These are phyloP conservation scores for Micractinium sp. DNA, from an alignment of 139 green algal species.

Conservation along the genomic window DNA sequence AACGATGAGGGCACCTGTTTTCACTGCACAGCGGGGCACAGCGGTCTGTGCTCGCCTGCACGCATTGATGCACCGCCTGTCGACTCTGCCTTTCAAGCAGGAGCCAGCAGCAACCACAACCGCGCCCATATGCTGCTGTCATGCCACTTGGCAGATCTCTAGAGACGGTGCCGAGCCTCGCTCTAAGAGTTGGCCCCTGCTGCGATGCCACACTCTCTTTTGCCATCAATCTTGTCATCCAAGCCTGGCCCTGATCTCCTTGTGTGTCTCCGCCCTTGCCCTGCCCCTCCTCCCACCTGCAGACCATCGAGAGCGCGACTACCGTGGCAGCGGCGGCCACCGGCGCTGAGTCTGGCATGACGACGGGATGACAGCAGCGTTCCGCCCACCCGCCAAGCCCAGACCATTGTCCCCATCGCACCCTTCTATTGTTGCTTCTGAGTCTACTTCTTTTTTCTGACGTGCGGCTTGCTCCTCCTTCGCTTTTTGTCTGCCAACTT, in stretches of 20 bases:
- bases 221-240: too few relatives aligned
- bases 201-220: too few relatives aligned
- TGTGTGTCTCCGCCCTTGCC: neutral
- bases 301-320: neutral
- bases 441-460: neutral
- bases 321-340: neutral
- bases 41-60: neutral
- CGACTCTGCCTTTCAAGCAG: too few relatives aligned
- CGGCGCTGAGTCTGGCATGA: neutral
- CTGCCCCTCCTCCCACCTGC: neutral
- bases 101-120: too few relatives aligned
- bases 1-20: slow-evolving; percentile 13
- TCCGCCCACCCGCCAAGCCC: too few relatives aligned
- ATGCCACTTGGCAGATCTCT: too few relatives aligned
- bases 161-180: too few relatives aligned
- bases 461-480: neutral
- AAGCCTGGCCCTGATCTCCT: neutral
- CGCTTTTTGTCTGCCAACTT: neutral
- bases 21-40: neutral
- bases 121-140: too few relatives aligned
- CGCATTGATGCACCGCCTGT: too few relatives aligned
- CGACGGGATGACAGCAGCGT: too few relatives aligned
- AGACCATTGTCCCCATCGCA: too few relatives aligned
- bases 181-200: too few relatives aligned
- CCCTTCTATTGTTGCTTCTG: neutral